phyloP scores from a whole-genome alignment of 106 monocot species.

The Hemerocallis citrina region DNA sequence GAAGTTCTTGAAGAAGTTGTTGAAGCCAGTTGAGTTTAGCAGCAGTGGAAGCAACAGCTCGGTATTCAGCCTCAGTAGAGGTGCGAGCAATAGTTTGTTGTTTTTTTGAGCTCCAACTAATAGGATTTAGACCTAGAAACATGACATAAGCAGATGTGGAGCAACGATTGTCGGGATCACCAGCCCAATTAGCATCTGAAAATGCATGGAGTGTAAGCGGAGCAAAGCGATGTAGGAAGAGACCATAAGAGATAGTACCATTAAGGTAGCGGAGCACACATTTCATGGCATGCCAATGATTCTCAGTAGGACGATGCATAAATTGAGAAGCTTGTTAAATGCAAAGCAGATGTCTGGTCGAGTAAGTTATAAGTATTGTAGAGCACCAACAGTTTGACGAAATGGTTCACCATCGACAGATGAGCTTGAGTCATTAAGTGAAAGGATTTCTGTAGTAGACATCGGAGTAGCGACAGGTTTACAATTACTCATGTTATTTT shows the following conservation, averaged over 20 bases:
- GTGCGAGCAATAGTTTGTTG: background rate
- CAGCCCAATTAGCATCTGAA: background rate
- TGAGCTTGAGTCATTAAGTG: background rate
- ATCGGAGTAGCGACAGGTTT: background rate
- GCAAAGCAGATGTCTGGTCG: background rate
- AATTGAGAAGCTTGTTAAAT: background rate
- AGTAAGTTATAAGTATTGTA: background rate
- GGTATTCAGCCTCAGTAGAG: background rate
- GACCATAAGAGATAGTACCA: background rate
- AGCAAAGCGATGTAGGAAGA: background rate
- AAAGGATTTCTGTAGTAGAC: background rate
- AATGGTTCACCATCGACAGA: background rate
- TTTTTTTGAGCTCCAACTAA: slow-evolving; percentile 15
- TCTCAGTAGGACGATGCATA: background rate
- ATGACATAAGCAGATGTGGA: background rate
- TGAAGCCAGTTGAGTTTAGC: background rate
- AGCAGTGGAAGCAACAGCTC: background rate
- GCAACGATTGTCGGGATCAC: background rate
- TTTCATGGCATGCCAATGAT: background rate
- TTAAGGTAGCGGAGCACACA: background rate
- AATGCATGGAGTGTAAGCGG: background rate
- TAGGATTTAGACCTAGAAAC: background rate
- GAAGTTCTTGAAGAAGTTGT: background rate
- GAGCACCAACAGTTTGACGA: background rate
- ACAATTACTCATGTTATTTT: background rate